Evolutionary conservation across 2,329 filamentous ascomycete species (phyloP), one percentile per base, ranked within the genome.

Genomic region (Calcarisporium arbuscula): DNA sequence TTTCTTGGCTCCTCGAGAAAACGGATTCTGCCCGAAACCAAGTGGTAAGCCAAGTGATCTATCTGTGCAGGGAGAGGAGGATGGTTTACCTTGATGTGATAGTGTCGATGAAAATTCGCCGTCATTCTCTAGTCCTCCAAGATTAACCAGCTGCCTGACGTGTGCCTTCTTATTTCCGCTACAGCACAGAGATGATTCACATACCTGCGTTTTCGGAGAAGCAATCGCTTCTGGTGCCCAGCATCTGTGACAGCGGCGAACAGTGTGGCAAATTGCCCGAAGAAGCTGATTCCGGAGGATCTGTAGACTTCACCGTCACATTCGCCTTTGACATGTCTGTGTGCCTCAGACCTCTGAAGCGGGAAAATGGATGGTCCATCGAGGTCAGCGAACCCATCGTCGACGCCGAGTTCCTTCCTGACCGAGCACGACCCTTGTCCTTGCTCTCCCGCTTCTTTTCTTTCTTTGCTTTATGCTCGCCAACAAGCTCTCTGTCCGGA

Each of bases 401-500:
- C 3, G 68, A 72, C 9, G 58, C 51, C 1, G 64, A 66, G 6
- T 48, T 49, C 12, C 56, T 50, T 16, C 46, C 42, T 9, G 50
- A 47, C 22, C 52, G 53, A 12, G 48, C 43, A n/a, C 36, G 44
- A 11, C 40, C 34, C 12, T 40, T 37, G 5, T 44, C 40, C 21
- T 40, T 38, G 11, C 21, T 22, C 8, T 38, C 35, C 18, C 22
- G 22, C n/a, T 47, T 49, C 34, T 43, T 53, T 41, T 67, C 65
- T 45, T 74, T 76, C 30, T 64, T 66, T 2, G 66, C 61, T 12
- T 66, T 65, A 35, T 67, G 62, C 48, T 77, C 67, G 4, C 72
- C 70, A 12, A 76, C 64, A 8, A 65, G 61, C 53, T 77, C 69
- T 38, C 62, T 58, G 32, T 70, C 60, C 16, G 68, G 69, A 37